Conservation (phyloP, 257 asterid genomes). For the Solanum bulbocastanum region DNA sequence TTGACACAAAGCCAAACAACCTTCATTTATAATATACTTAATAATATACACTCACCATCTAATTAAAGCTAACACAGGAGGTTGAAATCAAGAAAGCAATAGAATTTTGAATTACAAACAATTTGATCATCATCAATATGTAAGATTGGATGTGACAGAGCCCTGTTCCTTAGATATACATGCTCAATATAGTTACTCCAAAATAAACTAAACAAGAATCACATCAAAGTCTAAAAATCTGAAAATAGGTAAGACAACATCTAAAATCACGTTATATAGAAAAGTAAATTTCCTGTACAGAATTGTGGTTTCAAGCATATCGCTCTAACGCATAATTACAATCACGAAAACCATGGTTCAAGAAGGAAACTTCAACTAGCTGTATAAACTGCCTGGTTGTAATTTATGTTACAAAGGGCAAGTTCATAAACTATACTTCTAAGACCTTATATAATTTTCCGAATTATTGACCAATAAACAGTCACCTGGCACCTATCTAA, state of each 20-base stretch:
- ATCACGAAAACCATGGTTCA: neutral
- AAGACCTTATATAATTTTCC: constrained; percentile 9
- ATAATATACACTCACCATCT: neutral
- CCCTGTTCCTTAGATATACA: neutral
- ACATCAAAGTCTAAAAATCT: neutral
- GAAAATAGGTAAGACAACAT: neutral
- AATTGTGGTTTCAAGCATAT: neutral
- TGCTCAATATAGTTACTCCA: neutral
- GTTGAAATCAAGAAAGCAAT: neutral
- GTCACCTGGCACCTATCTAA: constrained; percentile 44
- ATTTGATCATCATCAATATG: neutral
- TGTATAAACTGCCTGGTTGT: constrained; percentile 2
- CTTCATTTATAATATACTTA: neutral
- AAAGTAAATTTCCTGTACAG: neutral
- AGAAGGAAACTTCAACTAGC: constrained; percentile 1
- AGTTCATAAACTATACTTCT: constrained; percentile 1
- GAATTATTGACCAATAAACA: constrained; percentile 46
- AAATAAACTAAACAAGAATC: neutral
- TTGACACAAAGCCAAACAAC: neutral
- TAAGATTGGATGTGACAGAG: neutral
- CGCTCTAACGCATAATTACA: neutral
- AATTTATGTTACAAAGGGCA: constrained; percentile 1
- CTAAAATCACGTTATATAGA: neutral
- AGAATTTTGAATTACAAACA: neutral
- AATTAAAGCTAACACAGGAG: neutral